These are phyloP conservation scores for Herpomyces periplanetae DNA, from an alignment of 2,329 filamentous ascomycete genomes.

Conservation along the genomic window DNA sequence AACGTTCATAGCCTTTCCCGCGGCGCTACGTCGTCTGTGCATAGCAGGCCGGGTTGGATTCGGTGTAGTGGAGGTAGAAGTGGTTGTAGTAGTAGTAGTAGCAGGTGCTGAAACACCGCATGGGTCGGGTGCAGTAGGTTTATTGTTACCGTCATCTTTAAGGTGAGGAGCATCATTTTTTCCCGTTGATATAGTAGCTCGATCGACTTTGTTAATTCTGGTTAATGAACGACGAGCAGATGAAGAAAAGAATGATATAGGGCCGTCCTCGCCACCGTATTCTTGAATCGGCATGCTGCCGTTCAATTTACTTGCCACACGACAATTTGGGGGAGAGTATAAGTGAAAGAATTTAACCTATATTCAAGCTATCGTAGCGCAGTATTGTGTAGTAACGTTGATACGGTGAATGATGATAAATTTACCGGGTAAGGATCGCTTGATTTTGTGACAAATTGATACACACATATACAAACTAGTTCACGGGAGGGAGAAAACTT, in stretches of 20 bases:
- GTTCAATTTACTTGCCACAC: no score
- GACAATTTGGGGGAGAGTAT: no score
- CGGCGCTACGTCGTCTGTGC: constrained; percentile 10
- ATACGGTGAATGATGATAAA: no score
- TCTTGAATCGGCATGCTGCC: no score
- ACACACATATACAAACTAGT: no score
- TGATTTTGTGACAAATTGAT: no score
- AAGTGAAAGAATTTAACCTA: no score
- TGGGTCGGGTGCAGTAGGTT: constrained; percentile 3
- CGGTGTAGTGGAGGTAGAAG: constrained; percentile 3
- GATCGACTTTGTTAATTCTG: constrained; percentile 7
- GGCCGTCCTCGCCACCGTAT: constrained; percentile 48
- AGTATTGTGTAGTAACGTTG: no score
- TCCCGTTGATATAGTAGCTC: constrained; percentile 6
- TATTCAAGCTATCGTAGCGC: no score
- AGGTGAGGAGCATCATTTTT: constrained; percentile 6
- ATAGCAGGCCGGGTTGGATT: constrained; percentile 4
- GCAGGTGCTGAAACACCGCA: constrained; percentile 6
- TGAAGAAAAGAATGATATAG: constrained; percentile 27
- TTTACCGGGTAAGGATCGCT: no score
- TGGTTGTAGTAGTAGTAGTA: constrained; percentile 8
- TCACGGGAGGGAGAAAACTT: no score
- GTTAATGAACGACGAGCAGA: constrained; percentile 15
- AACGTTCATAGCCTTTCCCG: constrained; percentile 28
- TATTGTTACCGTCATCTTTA: constrained; percentile 5